These are phyloP conservation scores for Guadua angustifolia DNA, from an alignment of 176 grass and related monocot species.

Conservation along the genomic window DNA sequence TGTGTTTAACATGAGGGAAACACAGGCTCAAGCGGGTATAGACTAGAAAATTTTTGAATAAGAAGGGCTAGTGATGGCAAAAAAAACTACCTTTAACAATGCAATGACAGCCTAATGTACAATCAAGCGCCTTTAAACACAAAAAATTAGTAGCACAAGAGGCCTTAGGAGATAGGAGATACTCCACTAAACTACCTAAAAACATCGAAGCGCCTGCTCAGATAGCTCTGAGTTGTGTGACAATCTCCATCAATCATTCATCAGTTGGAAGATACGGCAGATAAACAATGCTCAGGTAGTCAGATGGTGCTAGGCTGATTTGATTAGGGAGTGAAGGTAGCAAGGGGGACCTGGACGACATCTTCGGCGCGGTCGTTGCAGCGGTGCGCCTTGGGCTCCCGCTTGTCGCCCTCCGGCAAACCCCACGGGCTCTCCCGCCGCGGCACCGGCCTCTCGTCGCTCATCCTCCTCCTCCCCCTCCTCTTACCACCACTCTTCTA, in stretches of 20 bases:
- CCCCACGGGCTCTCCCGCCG: constrained; percentile 88
- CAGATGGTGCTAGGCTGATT: neutral
- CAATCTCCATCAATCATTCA: neutral
- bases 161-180: neutral
- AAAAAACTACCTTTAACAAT: neutral
- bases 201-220: neutral
- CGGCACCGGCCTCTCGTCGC: constrained; percentile 64
- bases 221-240: neutral
- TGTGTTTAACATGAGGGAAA: neutral
- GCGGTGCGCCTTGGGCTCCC: constrained; percentile 81
- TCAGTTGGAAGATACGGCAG: neutral
- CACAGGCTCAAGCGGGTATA: neutral
- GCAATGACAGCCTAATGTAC: neutral
- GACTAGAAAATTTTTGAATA: neutral
- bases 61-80: neutral
- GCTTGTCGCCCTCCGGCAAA: constrained; percentile 81
- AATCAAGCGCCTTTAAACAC: neutral
- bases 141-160: constrained; percentile 15
- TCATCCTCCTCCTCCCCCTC: constrained; percentile 49
- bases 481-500: neutral
- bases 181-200: neutral
- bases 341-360: constrained; percentile 67
- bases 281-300: neutral
- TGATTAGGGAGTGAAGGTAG: neutral
- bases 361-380: constrained; percentile 92